Base-by-base conservation (phyloP, 2,329 filamentous ascomycete species). In the Zymoseptoria brevis region DNA sequence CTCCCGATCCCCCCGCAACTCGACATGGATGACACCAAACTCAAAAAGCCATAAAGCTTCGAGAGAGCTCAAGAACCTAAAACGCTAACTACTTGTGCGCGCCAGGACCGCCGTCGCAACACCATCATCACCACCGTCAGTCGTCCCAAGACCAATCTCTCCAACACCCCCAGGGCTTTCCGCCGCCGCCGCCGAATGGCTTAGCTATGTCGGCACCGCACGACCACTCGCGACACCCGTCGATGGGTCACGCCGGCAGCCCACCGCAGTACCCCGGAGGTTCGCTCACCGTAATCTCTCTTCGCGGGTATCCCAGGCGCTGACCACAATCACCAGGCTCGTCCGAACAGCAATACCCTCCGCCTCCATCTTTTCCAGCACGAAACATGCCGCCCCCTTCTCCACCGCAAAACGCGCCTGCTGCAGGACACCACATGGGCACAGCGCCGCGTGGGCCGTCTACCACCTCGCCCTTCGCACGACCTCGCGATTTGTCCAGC, bases 401-500 rank as follows among this genome's bases (percentile, higher is more conserved):
- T n/a, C 76, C 79, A 50, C 74, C 77, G 8, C 75, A 77, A 53
- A 65, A 75, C 75, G 62, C 74, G 70, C 61, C 75, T 72, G 65
- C 72, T 71, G 59, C 75, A 70, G 57, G 71, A 50, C 64, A 67
- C 41, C 72, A 66, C 55, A 49, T 58, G 69, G 56, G 66, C n/a
- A 62, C 67, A 53, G 69, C 67, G 19, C 72, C 75, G 50, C 75
- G 79, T 54, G 73, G 73, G 50, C 76, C 79, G 29, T 75, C 79
- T 4, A 76, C 75, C 52, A 68, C 76, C 22, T 74, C 75, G 5
- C 68, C 75, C 0, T 81, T 81, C 64, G 72, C 75, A 55, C 70
- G 74, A 72, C 75, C 77, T 60, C 81, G 84, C 69, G 84, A 87
- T 64, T 75, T 82, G 53, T 79, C 83, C 54, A 73, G 77, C 58